phyloP scores from a whole-genome alignment of 768 basidiomycete genomes.

The Erythrobasidium yunnanense region DNA sequence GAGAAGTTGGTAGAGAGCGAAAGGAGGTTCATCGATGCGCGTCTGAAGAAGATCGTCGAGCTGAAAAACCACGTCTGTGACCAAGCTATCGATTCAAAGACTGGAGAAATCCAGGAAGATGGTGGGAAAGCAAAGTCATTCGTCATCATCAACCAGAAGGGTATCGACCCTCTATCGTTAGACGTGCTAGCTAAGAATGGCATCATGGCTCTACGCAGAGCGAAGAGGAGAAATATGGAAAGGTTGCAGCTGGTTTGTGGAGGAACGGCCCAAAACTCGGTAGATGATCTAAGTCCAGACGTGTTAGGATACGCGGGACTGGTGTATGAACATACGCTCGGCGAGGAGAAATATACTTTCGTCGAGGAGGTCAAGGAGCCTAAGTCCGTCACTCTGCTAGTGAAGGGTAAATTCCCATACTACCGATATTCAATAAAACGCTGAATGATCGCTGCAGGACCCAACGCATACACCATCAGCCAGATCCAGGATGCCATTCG shows the following conservation, averaged over 20 bases:
- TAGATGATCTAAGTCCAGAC: slow-evolving; percentile 84
- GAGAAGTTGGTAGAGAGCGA: slow-evolving; percentile 98
- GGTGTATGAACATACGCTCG: slow-evolving; percentile 96
- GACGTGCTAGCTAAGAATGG: slow-evolving; percentile 95
- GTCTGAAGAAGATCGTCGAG: slow-evolving; percentile 89
- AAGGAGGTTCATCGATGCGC: slow-evolving; percentile 80
- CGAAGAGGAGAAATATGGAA: slow-evolving; percentile 98
- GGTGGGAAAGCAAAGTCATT: slow-evolving; percentile 62
- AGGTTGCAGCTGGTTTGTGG: slow-evolving; percentile 86
- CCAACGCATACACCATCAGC: slow-evolving; percentile 86
- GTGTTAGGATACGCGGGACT: slow-evolving; percentile 94
- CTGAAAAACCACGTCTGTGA: slow-evolving; percentile 95
- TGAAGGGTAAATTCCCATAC: slow-evolving; percentile 54
- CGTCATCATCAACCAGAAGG: slow-evolving; percentile 96
- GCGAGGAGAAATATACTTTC: slow-evolving; percentile 97
- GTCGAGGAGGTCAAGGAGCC: slow-evolving; percentile 92
- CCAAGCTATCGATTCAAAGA: slow-evolving; percentile 65
- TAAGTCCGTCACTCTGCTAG: slow-evolving; percentile 84
- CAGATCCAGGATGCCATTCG: slow-evolving; percentile 97
- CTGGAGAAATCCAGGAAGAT: slow-evolving; percentile 52
- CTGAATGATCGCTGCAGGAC: slow-evolving; percentile 46
- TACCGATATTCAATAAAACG: background rate
- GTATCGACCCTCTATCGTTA: slow-evolving; percentile 91
- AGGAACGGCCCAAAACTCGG: slow-evolving; percentile 91
- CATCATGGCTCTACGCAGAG: slow-evolving; percentile 82